Percentiles rank a stretch among this genome's conserved stretches.
These are phyloP conservation scores for Cladobotryum protrusum DNA, from an alignment of 2,329 filamentous ascomycete genomes.

Conservation along the genomic window DNA sequence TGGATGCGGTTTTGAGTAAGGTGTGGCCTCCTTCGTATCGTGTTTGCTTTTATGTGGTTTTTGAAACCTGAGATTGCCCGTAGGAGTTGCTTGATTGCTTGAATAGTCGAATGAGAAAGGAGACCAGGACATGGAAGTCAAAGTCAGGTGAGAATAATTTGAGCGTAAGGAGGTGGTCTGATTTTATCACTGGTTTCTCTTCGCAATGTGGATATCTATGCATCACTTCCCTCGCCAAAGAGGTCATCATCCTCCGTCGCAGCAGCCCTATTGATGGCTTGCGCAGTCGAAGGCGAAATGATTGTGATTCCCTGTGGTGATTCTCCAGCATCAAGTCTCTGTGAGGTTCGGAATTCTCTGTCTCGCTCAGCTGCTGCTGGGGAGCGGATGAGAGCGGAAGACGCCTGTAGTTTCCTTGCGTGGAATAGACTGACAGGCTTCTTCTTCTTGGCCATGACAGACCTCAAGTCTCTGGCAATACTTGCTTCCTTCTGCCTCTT, in stretches of 20 bases:
- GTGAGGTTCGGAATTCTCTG: slow-evolving; percentile 4
- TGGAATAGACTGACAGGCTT: slow-evolving; percentile 10
- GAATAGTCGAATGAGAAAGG: too few species aligned
- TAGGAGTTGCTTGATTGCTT: too few species aligned
- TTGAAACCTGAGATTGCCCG: too few species aligned
- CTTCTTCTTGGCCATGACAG: slow-evolving; percentile 8
- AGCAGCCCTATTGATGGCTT: not conserved
- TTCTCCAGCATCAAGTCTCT: slow-evolving; percentile 1
- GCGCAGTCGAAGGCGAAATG: not conserved
- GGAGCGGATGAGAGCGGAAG: slow-evolving; percentile 9
- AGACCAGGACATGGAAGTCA: too few species aligned
- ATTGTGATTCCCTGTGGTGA: not conserved
- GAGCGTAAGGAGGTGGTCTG: too few species aligned
- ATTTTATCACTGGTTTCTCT: too few species aligned
- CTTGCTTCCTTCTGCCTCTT: slow-evolving; percentile 9
- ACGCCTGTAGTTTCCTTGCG: slow-evolving; percentile 6
- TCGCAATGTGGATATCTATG: too few species aligned
- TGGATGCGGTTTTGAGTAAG: too few species aligned
- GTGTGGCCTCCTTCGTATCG: not conserved
- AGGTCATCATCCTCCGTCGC: too few species aligned
- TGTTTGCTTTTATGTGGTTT: not conserved
- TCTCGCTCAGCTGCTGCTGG: slow-evolving; percentile 10
- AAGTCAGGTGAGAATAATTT: too few species aligned
- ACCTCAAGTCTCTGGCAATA: slow-evolving; percentile 8
- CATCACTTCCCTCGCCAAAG: too few species aligned